phyloP scores from a whole-genome alignment of 1,139 yeast genomes.

The Ogataea hybrid region DNA sequence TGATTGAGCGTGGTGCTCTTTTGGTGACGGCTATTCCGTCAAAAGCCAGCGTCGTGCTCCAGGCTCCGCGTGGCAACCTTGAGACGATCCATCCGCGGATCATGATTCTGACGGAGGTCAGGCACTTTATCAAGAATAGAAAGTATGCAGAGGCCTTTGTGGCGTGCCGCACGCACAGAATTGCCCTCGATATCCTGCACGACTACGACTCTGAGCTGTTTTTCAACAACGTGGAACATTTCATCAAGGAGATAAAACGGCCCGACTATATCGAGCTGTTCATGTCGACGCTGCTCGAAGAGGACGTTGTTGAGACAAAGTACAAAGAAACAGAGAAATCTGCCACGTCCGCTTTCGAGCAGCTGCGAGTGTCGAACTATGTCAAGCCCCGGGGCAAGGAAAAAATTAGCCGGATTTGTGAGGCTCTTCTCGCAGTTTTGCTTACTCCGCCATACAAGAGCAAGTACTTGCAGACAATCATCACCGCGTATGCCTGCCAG shows the following conservation, averaged over 20 bases:
- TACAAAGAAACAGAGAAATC: constrained; percentile 62
- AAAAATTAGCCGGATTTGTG: constrained; percentile 78
- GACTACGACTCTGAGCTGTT: constrained; percentile 81
- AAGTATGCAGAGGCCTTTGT: constrained; percentile 71
- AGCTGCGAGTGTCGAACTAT: constrained; percentile 5
- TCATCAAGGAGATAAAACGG: constrained; percentile 66
- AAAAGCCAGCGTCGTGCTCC: constrained; percentile 76
- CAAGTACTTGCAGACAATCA: constrained; percentile 69
- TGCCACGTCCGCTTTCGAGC: background rate
- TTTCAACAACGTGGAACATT: constrained; percentile 58
- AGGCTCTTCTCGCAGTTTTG: constrained; percentile 60
- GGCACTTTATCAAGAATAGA: constrained; percentile 58
- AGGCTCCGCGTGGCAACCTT: constrained; percentile 94
- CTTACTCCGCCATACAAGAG: constrained; percentile 49
- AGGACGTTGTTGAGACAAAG: constrained; percentile 80
- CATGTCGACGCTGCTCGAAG: constrained; percentile 81
- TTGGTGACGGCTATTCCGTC: constrained; percentile 82
- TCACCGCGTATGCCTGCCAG: constrained; percentile 92
- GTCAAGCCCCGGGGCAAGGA: constrained; percentile 35
- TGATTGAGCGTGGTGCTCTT: constrained; percentile 87
- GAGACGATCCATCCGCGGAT: constrained; percentile 94
- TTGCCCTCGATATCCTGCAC: constrained; percentile 83
- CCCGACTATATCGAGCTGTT: constrained; percentile 83
- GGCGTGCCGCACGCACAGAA: constrained; percentile 87
- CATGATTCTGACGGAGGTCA: constrained; percentile 82